phyloP scores from a whole-genome alignment of 2,329 filamentous ascomycete genomes.

The Grosmannia penicillata region DNA sequence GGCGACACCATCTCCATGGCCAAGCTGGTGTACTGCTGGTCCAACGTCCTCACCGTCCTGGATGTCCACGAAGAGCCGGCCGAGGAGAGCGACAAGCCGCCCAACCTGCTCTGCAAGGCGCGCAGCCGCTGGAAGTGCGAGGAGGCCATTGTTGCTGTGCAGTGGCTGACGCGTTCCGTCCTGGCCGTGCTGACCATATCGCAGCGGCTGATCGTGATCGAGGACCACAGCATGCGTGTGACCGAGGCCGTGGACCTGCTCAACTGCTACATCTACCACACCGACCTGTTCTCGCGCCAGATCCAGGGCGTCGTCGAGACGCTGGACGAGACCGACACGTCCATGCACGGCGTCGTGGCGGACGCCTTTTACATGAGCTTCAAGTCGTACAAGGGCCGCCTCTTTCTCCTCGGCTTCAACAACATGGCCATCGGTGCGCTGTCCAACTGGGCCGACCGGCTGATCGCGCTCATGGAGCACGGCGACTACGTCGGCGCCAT shows the following conservation, averaged over 20 bases:
- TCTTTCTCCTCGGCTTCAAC: slow-evolving; percentile 88
- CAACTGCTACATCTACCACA: slow-evolving; percentile 82
- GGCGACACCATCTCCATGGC: slow-evolving; percentile 59
- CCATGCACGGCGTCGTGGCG: slow-evolving; percentile 89
- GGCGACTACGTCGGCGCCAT: slow-evolving; percentile 95
- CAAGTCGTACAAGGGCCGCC: slow-evolving; percentile 80
- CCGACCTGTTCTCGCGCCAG: slow-evolving; percentile 79
- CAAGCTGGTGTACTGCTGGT: slow-evolving; percentile 97
- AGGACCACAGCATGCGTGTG: slow-evolving; percentile 70
- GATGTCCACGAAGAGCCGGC: slow-evolving; percentile 64
- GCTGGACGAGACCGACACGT: slow-evolving; percentile 69
- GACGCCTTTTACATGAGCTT: slow-evolving; percentile 99
- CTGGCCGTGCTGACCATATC: slow-evolving; percentile 86
- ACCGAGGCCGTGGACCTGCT: slow-evolving; percentile 91
- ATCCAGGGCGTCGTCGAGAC: slow-evolving; percentile 75
- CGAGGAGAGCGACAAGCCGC: slow-evolving; percentile 58
- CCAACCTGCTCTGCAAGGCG: slow-evolving; percentile 63
- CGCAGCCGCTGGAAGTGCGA: slow-evolving; percentile 86
- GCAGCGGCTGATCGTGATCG: slow-evolving; percentile 80
- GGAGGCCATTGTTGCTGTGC: slow-evolving; percentile 88
- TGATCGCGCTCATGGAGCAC: slow-evolving; percentile 88
- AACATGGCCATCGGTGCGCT: slow-evolving; percentile 81
- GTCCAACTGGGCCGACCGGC: slow-evolving; percentile 92
- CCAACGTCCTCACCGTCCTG: slow-evolving; percentile 85
- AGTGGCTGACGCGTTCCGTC: slow-evolving; percentile 92